Conservation (phyloP, 495 filamentous ascomycete species). For the Friedmanniomyces endolithicus region DNA sequence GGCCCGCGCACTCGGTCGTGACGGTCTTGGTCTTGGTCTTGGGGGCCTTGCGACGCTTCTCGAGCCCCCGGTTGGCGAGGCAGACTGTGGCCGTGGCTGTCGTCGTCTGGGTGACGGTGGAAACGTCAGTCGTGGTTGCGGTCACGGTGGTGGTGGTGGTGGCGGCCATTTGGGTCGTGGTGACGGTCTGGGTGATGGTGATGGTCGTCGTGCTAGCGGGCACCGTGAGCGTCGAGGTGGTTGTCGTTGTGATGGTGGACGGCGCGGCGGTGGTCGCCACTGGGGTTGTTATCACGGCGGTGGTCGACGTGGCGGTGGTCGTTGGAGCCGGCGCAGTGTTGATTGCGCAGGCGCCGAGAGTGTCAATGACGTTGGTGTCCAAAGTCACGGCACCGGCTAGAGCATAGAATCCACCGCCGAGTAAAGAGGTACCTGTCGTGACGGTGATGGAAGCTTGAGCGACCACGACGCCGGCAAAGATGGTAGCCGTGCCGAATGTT, state of each 20-base stretch:
- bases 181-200: not conserved
- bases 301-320: not conserved
- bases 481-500: constrained; percentile 5
- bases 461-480: constrained; percentile 8
- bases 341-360: not conserved
- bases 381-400: constrained; percentile 8
- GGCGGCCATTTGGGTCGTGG: not conserved
- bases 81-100: not conserved
- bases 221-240: not conserved
- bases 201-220: not conserved
- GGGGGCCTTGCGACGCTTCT: not conserved
- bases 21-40: not conserved
- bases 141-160: not conserved
- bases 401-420: constrained; percentile 6
- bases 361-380: not conserved
- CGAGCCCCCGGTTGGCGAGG: not conserved
- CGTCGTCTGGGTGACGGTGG: not conserved
- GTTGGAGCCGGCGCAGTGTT: not conserved
- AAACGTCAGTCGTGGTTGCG: not conserved
- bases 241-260: not conserved
- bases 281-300: not conserved
- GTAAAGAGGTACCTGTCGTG: not conserved
- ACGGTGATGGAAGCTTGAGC: constrained; percentile 10
- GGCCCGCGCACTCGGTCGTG: not conserved
- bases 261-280: not conserved